Evolutionary conservation across 2,329 filamentous ascomycete genomes (phyloP).

Genomic region (Fusarium fujikuroi): DNA sequence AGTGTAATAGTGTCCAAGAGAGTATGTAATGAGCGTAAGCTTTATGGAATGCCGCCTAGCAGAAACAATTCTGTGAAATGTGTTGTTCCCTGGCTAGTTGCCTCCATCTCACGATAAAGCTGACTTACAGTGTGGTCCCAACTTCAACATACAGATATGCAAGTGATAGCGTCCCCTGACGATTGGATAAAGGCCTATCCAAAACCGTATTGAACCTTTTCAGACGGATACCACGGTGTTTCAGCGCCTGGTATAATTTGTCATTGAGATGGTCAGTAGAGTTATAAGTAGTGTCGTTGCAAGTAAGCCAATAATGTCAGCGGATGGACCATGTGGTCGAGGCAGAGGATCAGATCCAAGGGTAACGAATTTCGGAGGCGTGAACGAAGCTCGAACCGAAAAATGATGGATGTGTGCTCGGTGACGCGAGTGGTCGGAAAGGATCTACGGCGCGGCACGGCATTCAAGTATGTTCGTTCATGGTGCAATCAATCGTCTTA

Average conservation of each 20-base stretch:
- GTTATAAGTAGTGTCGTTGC: not conserved
- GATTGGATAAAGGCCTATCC: not conserved
- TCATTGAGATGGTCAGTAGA: not conserved
- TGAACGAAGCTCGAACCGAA: not conserved
- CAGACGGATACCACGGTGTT: not conserved
- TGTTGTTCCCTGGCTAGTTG: not conserved
- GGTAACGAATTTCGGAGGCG: not conserved
- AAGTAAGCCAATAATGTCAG: constrained; percentile 35
- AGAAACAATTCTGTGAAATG: not conserved
- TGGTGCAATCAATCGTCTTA: constrained; percentile 9
- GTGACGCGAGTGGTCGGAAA: constrained; percentile 17
- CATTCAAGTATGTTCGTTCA: not conserved
- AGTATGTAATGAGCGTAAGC: no score
- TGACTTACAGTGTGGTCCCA: not conserved
- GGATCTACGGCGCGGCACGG: constrained; percentile 9
- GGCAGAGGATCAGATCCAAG: constrained; percentile 35
- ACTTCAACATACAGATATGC: not conserved
- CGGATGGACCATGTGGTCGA: constrained; percentile 41
- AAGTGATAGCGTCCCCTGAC: not conserved
- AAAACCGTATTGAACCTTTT: not conserved
- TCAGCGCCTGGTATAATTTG: not conserved
- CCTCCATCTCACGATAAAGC: not conserved
- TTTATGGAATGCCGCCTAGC: not conserved
- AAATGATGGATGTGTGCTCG: constrained; percentile 19
- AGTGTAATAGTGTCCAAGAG: not conserved